Conservation (phyloP, 176 grass and related monocot species). For the Rhipidocladum racemiflorum region DNA sequence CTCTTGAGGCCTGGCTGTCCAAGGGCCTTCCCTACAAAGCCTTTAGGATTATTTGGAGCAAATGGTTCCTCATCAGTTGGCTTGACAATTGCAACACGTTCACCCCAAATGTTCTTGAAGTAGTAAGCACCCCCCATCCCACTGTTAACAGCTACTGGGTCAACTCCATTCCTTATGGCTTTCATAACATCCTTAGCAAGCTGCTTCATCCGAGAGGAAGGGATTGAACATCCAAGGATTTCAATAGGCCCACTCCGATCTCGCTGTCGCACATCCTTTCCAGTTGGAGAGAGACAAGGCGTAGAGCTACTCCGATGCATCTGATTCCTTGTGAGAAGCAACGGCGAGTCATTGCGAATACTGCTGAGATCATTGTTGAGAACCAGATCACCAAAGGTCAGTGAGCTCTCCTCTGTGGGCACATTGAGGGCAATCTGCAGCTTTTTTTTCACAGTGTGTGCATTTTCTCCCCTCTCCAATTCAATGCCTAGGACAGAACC, state of each 20-base stretch:
- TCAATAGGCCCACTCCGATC: conserved; percentile 73
- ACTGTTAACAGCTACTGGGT: conserved; percentile 71
- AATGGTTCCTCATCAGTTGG: conserved; percentile 97
- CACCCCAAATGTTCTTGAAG: conserved; percentile 65
- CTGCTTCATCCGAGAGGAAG: conserved; percentile 64
- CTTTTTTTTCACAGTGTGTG: conserved; percentile 84
- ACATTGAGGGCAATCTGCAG: conserved; percentile 79
- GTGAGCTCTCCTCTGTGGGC: conserved; percentile 80
- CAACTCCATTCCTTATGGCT: conserved; percentile 68
- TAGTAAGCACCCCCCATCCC: conserved; percentile 96
- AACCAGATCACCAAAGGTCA: conserved; percentile 81
- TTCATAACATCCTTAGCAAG: conserved; percentile 74
- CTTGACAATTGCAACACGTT: conserved; percentile 89
- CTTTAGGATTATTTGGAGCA: conserved; percentile 96
- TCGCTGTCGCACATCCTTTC: conserved; percentile 50
- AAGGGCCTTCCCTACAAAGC: conserved; percentile 74
- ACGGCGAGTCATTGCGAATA: conserved; percentile 75
- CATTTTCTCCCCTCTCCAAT: conserved; percentile 88
- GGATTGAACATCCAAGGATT: conserved; percentile 76
- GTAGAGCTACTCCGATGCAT: conserved; percentile 85
- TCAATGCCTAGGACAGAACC: conserved; percentile 83
- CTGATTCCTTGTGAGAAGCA: conserved; percentile 76
- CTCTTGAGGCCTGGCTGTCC: conserved; percentile 90
- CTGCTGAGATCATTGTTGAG: conserved; percentile 86
- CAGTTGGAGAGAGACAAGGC: conserved; percentile 81